phyloP scores from a whole-genome alignment of 495 filamentous ascomycete species.

The Corynascus novoguineensis region DNA sequence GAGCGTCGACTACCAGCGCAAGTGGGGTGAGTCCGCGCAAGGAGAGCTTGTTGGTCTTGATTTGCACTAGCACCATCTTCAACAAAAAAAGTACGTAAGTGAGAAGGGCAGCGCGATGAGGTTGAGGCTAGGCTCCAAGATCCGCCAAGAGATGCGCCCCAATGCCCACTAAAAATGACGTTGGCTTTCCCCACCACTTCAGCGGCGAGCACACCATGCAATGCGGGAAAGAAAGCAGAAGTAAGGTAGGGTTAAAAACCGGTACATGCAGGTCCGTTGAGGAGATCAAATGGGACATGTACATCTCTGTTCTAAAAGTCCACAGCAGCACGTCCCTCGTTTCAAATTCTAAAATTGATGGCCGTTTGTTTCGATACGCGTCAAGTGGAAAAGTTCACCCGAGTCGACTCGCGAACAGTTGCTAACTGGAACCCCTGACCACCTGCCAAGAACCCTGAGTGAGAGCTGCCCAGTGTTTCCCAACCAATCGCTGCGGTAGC shows the following conservation, averaged over 20 bases:
- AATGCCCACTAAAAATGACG: conserved; percentile 10
- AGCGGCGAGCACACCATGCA: not conserved
- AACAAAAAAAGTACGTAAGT: not conserved
- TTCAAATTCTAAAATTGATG: too few relatives aligned
- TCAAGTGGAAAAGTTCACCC: not conserved
- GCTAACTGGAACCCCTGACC: not conserved
- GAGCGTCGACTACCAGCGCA: not conserved
- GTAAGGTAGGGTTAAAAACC: too few relatives aligned
- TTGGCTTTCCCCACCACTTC: not conserved
- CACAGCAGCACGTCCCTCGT: too few relatives aligned
- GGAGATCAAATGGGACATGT: too few relatives aligned
- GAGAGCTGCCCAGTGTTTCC: too few relatives aligned
- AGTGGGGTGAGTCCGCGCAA: not conserved
- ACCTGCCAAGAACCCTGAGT: conserved; percentile 5
- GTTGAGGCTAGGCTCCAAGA: conserved; percentile 1
- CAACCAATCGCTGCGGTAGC: conserved; percentile 4
- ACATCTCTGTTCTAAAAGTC: too few relatives aligned
- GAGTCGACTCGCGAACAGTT: not conserved
- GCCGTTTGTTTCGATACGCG: too few relatives aligned
- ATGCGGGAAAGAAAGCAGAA: not conserved
- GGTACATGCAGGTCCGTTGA: too few relatives aligned
- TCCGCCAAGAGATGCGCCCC: not conserved
- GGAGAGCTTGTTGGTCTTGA: too few relatives aligned
- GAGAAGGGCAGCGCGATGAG: too few relatives aligned
- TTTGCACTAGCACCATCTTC: too few relatives aligned